Base-by-base conservation (phyloP, 2,329 filamentous ascomycete genomes). In the Aspergillus quadricinctus region DNA sequence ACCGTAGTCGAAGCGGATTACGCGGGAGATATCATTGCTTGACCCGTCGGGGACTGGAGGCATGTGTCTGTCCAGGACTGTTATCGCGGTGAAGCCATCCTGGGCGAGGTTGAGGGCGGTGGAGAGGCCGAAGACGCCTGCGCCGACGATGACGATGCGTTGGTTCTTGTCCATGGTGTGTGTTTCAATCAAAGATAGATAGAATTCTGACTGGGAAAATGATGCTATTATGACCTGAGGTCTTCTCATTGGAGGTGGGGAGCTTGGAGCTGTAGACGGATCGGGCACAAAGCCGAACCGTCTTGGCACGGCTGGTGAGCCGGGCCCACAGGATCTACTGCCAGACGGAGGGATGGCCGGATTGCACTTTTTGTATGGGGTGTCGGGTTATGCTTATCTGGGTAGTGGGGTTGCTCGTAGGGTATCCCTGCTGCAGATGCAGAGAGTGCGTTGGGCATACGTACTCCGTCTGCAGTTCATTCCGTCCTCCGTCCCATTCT, bases 1-100 rank as follows among this genome's bases (percentile, higher is more conserved):
- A 2, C 88, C 86, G 68, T 97, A 97, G 78, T 96, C 69, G 50
- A 71, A 70, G 3, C 74, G 66, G 21, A 77, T 73, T 1, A 75
- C 64, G 1, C 74, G 67, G 1, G 74, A 75, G 29, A 75, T 74
- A 51, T 77, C 74, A 40, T 72, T 69, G 48, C 73, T 75, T 4
- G 71, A 72, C 1, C 73, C 73, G 56, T 76, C 74, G 50, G 65
- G 63, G 1, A 72, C 70, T 1, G 69, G 70, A n/a, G 69, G 69
- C 51, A 69, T 64, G 2, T 66, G 63, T n/a, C 70, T 63, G 45
- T 72, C 70, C 11, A 72, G 58, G 1, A 73, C 64, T 2, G 67
- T 71, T 23, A 73, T 65, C 4, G 63, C 66, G 3, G 43, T 54
- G 48, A 69, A 68, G 37, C 67, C 65, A 40, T 69, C 56, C 49